Evolutionary conservation across 306 rosid species (phyloP).

Genomic region (Vachellia collinsii): DNA sequence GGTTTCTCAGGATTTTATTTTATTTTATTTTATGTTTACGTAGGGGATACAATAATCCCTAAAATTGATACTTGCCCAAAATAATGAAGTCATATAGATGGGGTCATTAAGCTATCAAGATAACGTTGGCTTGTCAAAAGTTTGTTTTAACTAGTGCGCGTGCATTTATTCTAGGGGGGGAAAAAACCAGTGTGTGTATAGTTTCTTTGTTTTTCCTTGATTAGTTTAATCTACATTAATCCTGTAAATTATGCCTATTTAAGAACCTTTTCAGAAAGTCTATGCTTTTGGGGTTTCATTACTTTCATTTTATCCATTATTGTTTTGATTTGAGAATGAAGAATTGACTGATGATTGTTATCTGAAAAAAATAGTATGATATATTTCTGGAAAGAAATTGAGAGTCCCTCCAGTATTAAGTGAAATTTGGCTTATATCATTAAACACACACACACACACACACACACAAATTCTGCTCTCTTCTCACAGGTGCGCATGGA

Average conservation of each 20-base stretch:
- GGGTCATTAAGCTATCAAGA: neutral
- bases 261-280: neutral
- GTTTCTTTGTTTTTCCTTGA: neutral
- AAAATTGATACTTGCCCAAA: neutral
- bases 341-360: neutral
- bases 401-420: neutral
- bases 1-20: too few species aligned
- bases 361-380: too few species aligned
- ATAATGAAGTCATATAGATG: neutral
- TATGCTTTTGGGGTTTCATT: neutral
- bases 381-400: neutral
- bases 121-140: neutral
- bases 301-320: neutral
- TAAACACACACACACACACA: neutral
- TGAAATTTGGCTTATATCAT: slow-evolving; percentile 3
- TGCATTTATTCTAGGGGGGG: too few species aligned
- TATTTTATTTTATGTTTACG: too few species aligned
- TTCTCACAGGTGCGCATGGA: slow-evolving; percentile 72
- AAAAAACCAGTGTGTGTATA: neutral
- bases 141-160: neutral
- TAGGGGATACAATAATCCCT: neutral
- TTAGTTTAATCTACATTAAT: neutral
- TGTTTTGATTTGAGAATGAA: slow-evolving; percentile 7
- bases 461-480: neutral
- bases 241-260: neutral